These are phyloP conservation scores for Rhynchospora pubera DNA, from an alignment of 176 grass and related monocot genomes.

Conservation along the genomic window DNA sequence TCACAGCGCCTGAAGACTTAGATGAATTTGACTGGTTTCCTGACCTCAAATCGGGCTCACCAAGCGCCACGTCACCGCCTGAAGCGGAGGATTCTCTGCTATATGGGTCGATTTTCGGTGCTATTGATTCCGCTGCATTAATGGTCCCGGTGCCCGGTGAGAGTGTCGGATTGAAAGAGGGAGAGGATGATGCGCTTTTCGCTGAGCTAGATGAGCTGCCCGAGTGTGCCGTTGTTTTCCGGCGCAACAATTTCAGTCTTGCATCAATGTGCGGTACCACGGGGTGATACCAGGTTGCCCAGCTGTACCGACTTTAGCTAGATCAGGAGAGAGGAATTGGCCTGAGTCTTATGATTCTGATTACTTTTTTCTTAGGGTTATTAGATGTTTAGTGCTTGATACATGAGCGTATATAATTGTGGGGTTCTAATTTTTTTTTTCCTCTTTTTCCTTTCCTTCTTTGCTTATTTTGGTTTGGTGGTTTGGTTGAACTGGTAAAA, in stretches of 20 bases:
- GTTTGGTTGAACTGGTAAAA: not conserved
- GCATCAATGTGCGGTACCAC: conserved; percentile 13
- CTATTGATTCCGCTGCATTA: conserved; percentile 24
- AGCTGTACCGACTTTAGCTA: conserved; percentile 4
- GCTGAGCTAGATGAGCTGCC: conserved; percentile 89
- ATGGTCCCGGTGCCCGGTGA: conserved; percentile 43
- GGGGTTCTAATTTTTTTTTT: conserved; percentile 22
- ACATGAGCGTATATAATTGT: conserved; percentile 28
- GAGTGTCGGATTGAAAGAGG: conserved; percentile 21
- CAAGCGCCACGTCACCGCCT: conserved; percentile 6
- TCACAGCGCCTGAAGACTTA: not conserved
- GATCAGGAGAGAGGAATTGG: conserved; percentile 17
- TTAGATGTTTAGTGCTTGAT: conserved; percentile 26
- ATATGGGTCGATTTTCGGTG: conserved; percentile 38
- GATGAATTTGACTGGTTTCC: not conserved
- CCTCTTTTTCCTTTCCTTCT: not conserved
- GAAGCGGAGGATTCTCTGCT: conserved; percentile 3
- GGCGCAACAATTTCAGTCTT: conserved; percentile 34
- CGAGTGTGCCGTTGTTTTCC: conserved; percentile 76
- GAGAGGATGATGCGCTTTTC: conserved; percentile 74
- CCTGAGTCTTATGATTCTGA: conserved; percentile 16
- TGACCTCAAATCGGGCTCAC: not conserved
- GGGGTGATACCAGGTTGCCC: not conserved
- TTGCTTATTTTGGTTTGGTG: conserved; percentile 14
- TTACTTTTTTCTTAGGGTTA: conserved; percentile 10